Percentiles rank a stretch among this genome's conserved stretches.
Conservation (phyloP, 495 filamentous ascomycete genomes). For the Terfezia claveryi region DNA sequence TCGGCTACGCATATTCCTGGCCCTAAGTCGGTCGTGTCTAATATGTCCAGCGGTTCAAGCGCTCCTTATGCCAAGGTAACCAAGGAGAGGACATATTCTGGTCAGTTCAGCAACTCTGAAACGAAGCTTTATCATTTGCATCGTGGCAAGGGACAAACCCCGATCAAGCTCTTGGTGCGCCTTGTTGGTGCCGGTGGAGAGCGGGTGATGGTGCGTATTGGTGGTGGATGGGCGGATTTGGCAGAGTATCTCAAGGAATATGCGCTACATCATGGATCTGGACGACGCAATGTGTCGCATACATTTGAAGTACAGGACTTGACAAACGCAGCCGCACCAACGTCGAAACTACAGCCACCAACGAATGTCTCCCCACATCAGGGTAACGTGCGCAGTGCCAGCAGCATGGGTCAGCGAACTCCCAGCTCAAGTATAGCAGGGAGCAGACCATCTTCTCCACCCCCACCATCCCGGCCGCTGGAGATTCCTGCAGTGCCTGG, state of each 20-base stretch:
- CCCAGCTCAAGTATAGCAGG: conserved; percentile 8
- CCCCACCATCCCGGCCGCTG: background rate
- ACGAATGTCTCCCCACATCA: background rate
- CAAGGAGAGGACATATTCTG: conserved; percentile 32
- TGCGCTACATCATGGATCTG: conserved; percentile 56
- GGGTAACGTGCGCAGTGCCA: background rate
- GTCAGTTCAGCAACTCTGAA: conserved; percentile 42
- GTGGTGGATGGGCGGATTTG: conserved; percentile 89
- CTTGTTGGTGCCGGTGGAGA: conserved; percentile 77
- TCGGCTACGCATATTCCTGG: conserved; percentile 26
- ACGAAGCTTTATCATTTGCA: conserved; percentile 85
- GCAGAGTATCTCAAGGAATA: conserved; percentile 90
- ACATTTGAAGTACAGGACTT: conserved; percentile 33
- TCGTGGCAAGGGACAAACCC: conserved; percentile 56
- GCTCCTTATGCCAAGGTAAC: conserved; percentile 14
- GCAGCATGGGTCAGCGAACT: conserved; percentile 3
- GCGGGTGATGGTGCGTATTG: conserved; percentile 90
- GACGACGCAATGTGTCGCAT: conserved; percentile 9
- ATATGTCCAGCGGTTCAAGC: conserved; percentile 18
- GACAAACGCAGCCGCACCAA: background rate
- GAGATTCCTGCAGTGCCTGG: background rate
- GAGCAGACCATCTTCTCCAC: conserved; percentile 11
- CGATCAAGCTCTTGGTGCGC: conserved; percentile 82
- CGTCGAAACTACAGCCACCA: background rate
- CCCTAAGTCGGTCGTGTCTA: conserved; percentile 22